Conservation (phyloP, 106 monocot genomes). For the Cymbidium sinense region DNA sequence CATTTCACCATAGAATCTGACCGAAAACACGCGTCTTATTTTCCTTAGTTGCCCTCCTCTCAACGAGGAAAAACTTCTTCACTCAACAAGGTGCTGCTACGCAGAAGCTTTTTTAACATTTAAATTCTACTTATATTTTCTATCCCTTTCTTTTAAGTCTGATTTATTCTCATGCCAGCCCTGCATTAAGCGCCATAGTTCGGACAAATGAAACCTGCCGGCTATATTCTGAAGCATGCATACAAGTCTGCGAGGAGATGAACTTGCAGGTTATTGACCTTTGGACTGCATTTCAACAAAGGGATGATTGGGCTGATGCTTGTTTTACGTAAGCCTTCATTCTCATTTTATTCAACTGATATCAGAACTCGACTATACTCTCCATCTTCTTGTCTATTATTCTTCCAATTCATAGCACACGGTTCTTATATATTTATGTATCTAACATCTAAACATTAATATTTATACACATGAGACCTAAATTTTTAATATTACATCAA, state of each 20-base stretch:
- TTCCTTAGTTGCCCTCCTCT: slow-evolving; percentile 80
- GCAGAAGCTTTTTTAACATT: not conserved
- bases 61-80: slow-evolving; percentile 58
- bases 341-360: not conserved
- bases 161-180: slow-evolving; percentile 12
- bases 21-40: slow-evolving; percentile 61
- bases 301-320: slow-evolving; percentile 52
- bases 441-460: too few relatives aligned
- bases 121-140: not conserved
- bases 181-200: slow-evolving; percentile 23
- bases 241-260: slow-evolving; percentile 65
- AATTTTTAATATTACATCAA: too few relatives aligned
- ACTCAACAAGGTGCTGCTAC: slow-evolving; percentile 26
- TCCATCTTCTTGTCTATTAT: too few relatives aligned
- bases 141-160: not conserved
- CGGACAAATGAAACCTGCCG: slow-evolving; percentile 66
- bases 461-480: too few relatives aligned
- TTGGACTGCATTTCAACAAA: slow-evolving; percentile 57
- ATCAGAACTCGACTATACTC: too few relatives aligned
- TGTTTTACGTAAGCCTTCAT: slow-evolving; percentile 71
- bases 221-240: slow-evolving; percentile 72
- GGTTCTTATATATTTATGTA: too few relatives aligned
- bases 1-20: slow-evolving; percentile 50
- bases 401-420: too few relatives aligned
- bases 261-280: slow-evolving; percentile 68